Percentiles rank a stretch among this genome's conserved stretches.
These are phyloP conservation scores for Pythium folliculosum DNA, from an alignment of 352 stramenopile genomes.

Conservation along the genomic window DNA sequence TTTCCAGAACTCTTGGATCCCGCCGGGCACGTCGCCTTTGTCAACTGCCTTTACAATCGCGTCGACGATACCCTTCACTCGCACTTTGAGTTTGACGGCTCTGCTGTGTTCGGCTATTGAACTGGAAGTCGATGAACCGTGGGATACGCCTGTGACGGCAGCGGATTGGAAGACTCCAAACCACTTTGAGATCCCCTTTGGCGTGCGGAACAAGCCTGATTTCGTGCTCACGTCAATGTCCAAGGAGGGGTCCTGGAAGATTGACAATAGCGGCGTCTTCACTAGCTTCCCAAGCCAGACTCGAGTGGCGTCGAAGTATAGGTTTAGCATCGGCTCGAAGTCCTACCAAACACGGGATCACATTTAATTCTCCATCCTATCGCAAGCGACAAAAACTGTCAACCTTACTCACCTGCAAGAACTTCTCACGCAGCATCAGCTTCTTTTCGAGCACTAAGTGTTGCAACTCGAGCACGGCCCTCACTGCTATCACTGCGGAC, in stretches of 20 bases:
- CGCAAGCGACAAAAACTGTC: neutral
- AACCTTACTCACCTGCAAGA: conserved; percentile 15
- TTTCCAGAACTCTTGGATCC: conserved; percentile 63
- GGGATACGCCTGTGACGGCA: neutral
- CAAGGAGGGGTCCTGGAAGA: conserved; percentile 52
- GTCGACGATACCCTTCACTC: conserved; percentile 56
- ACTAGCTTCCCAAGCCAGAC: conserved; percentile 62
- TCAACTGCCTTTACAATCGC: conserved; percentile 50
- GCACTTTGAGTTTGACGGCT: conserved; percentile 62
- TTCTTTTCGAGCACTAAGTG: conserved; percentile 40
- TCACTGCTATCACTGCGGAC: conserved; percentile 35
- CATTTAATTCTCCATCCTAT: neutral
- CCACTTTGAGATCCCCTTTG: conserved; percentile 52
- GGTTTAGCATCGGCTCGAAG: conserved; percentile 57
- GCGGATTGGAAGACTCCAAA: conserved; percentile 32
- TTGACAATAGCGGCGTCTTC: conserved; percentile 43
- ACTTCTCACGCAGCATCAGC: conserved; percentile 18
- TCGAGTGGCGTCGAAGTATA: conserved; percentile 71
- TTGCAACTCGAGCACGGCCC: conserved; percentile 32
- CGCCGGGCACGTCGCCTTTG: conserved; percentile 46
- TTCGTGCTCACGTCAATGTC: conserved; percentile 49
- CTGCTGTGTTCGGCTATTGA: conserved; percentile 18
- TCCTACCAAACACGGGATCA: conserved; percentile 34
- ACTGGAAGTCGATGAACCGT: neutral
- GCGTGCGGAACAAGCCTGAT: conserved; percentile 24